Conservation (phyloP, 108 stramenopile species). For the Epithemia pelagica region DNA sequence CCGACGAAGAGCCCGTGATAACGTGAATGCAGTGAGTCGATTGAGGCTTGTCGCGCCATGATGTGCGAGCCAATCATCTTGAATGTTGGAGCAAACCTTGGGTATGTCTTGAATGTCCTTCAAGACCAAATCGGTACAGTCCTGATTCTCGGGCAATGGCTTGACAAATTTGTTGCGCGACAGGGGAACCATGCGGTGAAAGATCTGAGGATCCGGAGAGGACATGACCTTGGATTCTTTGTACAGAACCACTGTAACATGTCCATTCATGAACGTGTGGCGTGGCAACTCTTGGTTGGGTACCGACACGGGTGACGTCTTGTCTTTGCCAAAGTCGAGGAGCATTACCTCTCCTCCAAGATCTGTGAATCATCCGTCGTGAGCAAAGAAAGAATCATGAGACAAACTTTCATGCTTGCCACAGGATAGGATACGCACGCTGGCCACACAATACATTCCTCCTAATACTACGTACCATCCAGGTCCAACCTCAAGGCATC, state of each 20-base stretch:
- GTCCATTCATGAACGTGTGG: constrained; percentile 41
- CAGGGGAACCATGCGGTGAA: constrained; percentile 43
- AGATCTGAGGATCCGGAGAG: constrained; percentile 17
- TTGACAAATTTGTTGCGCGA: constrained; percentile 44
- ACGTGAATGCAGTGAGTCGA: constrained; percentile 52
- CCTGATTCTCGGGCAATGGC: constrained; percentile 21
- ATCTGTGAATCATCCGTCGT: no score
- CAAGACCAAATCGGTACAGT: constrained; percentile 34
- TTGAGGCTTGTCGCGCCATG: constrained; percentile 37
- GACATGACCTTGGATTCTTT: constrained; percentile 34
- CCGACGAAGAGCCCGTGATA: constrained; percentile 14
- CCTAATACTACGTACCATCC: constrained; percentile 26
- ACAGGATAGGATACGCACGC: no score
- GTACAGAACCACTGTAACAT: constrained; percentile 23
- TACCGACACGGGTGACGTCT: constrained; percentile 22
- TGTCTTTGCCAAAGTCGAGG: constrained; percentile 34
- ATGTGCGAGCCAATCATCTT: constrained; percentile 47
- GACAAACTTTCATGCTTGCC: no score
- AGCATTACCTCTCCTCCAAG: constrained; percentile 58
- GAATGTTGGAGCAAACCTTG: constrained; percentile 35
- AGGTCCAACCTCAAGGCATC: constrained; percentile 57
- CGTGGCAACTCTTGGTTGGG: constrained; percentile 34
- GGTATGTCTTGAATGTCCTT: constrained; percentile 57
- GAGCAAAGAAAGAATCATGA: no score
- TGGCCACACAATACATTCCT: no score